phyloP scores from a whole-genome alignment of 306 rosid genomes.

The Crotalaria pallida region DNA sequence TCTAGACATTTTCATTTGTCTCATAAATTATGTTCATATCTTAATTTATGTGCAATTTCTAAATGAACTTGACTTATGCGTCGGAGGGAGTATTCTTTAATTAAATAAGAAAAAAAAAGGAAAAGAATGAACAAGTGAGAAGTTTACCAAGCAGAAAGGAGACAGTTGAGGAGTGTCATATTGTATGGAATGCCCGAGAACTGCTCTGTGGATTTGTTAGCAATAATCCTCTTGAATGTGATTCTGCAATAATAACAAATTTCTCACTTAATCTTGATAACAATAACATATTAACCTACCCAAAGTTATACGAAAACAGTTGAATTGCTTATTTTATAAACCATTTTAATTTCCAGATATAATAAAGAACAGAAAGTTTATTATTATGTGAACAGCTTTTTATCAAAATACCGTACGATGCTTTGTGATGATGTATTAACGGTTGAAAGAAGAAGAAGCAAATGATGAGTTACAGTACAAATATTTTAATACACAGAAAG shows the following conservation, averaged over 20 bases:
- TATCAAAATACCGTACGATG: too few relatives aligned
- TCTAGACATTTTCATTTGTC: too few relatives aligned
- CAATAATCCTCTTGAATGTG: conserved; percentile 66
- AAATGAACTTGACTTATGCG: too few relatives aligned
- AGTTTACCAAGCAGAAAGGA: conserved; percentile 73
- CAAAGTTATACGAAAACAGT: not conserved
- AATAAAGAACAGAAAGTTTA: not conserved
- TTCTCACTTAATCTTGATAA: not conserved
- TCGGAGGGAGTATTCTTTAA: too few relatives aligned
- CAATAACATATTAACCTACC: not conserved
- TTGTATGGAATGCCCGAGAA: conserved; percentile 85
- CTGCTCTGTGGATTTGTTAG: conserved; percentile 50
- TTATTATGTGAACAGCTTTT: too few relatives aligned
- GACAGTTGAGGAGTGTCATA: conserved; percentile 84
- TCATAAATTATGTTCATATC: too few relatives aligned
- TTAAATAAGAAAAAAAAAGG: too few relatives aligned
- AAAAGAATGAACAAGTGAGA: not conserved
- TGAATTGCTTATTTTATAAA: not conserved
- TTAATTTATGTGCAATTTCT: too few relatives aligned
- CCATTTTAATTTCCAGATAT: not conserved
- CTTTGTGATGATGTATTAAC: too few relatives aligned
- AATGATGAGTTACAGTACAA: too few relatives aligned
- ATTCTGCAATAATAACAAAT: conserved; percentile 32
- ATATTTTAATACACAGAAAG: too few relatives aligned
- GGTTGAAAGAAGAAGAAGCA: too few relatives aligned